These are phyloP conservation scores for Penstemon eatonii DNA, from an alignment of 257 asterid species.

Conservation along the genomic window DNA sequence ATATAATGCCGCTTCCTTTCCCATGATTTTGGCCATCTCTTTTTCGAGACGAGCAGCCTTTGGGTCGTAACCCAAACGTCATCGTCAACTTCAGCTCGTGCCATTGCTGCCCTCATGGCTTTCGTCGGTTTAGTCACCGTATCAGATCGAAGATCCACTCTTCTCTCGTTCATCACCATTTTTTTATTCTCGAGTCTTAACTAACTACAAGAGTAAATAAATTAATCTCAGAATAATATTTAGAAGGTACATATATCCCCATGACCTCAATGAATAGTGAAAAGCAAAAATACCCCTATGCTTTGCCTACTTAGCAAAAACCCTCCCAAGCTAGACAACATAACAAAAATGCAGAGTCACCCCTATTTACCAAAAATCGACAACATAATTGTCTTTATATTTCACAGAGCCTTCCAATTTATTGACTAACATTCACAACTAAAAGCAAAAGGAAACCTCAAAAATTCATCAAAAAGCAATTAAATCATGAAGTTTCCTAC, in stretches of 20 bases:
- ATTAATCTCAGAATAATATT: too few species aligned
- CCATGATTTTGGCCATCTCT: conserved; percentile 75
- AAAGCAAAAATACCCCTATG: too few species aligned
- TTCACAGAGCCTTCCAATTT: too few species aligned
- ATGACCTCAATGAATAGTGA: too few species aligned
- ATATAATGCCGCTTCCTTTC: conserved; percentile 85
- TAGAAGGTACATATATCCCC: too few species aligned
- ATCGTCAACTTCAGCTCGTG: conserved; percentile 93
- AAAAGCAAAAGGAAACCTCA: conserved; percentile 2
- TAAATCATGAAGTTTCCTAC: not conserved
- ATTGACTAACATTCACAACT: not conserved
- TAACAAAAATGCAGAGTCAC: too few species aligned
- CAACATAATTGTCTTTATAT: too few species aligned
- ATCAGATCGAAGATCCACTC: conserved; percentile 93
- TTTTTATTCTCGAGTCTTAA: conserved; percentile 24
- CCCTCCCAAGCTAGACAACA: too few species aligned
- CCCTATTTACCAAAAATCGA: too few species aligned
- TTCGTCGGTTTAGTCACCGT: conserved; percentile 95
- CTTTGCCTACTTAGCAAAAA: too few species aligned
- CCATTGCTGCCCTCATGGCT: conserved; percentile 89
- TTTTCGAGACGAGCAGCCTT: conserved; percentile 78
- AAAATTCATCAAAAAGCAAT: conserved; percentile 14
- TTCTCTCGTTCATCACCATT: conserved; percentile 62
- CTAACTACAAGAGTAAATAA: not conserved
- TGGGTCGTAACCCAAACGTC: conserved; percentile 89